phyloP scores from a whole-genome alignment of 257 asterid species.

The Gentiana straminea region DNA sequence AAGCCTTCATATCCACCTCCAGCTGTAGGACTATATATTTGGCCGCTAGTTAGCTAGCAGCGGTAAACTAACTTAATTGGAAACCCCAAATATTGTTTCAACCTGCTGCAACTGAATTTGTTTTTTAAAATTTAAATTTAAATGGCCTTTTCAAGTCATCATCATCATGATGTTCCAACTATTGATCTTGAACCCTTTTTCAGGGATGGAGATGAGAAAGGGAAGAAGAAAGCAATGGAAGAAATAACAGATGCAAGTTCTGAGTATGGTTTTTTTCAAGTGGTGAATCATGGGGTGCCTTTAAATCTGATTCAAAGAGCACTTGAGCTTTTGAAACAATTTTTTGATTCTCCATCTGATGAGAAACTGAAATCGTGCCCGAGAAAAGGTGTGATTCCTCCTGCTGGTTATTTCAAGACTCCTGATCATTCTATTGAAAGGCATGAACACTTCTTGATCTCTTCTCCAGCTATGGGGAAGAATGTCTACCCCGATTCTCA shows the following conservation, averaged over 20 bases:
- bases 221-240: slow-evolving; percentile 17
- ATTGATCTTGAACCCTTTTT: slow-evolving; percentile 35
- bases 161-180: slow-evolving; percentile 16
- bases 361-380: slow-evolving; percentile 23
- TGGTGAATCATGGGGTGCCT: slow-evolving; percentile 30
- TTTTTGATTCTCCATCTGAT: slow-evolving; percentile 23
- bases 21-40: no score
- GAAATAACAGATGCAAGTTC: slow-evolving; percentile 17
- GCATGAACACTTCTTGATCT: slow-evolving; percentile 37
- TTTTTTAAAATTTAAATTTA: no score
- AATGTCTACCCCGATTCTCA: slow-evolving; percentile 15
- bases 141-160: background rate
- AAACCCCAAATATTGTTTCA: no score
- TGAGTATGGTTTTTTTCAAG: slow-evolving; percentile 34
- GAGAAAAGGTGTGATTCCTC: slow-evolving; percentile 17
- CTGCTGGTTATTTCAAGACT: slow-evolving; percentile 33
- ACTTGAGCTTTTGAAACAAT: slow-evolving; percentile 18
- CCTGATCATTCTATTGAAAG: slow-evolving; percentile 20
- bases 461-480: slow-evolving; percentile 22
- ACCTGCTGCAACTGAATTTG: no score
- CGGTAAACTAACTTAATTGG: no score
- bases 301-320: slow-evolving; percentile 29
- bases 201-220: slow-evolving; percentile 12
- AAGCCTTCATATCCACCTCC: no score
- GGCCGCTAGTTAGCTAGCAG: no score